Evolutionary conservation across 108 stramenopile species (phyloP).

Genomic region (Nitzschia sp.): DNA sequence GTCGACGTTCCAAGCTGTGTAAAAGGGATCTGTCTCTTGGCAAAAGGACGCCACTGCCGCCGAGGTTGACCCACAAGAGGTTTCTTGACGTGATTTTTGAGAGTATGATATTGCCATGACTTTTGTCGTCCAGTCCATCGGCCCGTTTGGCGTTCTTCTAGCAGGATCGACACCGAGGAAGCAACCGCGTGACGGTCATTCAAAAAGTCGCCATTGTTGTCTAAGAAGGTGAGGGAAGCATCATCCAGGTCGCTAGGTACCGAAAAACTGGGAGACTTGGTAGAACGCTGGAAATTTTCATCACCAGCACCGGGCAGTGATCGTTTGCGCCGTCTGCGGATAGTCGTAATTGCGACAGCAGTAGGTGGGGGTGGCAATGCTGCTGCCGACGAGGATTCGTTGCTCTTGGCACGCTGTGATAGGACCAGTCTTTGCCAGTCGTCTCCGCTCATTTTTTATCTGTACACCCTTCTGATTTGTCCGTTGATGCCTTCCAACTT

Average conservation of each 20-base stretch:
- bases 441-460: too few species aligned
- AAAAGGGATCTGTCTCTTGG: conserved; percentile 34
- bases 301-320: not conserved
- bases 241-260: conserved; percentile 14
- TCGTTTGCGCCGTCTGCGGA: not conserved
- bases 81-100: conserved; percentile 21
- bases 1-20: conserved; percentile 35
- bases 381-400: not conserved
- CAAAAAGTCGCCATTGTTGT: conserved; percentile 29
- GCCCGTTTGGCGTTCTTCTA: conserved; percentile 23
- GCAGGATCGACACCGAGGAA: conserved; percentile 1
- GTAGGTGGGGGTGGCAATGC: not conserved
- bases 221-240: conserved; percentile 22
- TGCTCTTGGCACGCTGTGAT: too few species aligned
- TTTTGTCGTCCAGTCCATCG: not conserved
- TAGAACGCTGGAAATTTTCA: not conserved
- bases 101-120: conserved; percentile 21
- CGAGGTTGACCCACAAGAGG: conserved; percentile 3
- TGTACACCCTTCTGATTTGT: too few species aligned
- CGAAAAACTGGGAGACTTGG: not conserved
- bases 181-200: not conserved
- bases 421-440: too few species aligned
- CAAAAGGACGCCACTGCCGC: conserved; percentile 32
- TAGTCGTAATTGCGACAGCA: too few species aligned
- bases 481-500: too few species aligned